Percentiles rank a stretch among this genome's conserved stretches.
Conservation (phyloP, 352 stramenopile genomes). For the Phytophthora ramorum region DNA sequence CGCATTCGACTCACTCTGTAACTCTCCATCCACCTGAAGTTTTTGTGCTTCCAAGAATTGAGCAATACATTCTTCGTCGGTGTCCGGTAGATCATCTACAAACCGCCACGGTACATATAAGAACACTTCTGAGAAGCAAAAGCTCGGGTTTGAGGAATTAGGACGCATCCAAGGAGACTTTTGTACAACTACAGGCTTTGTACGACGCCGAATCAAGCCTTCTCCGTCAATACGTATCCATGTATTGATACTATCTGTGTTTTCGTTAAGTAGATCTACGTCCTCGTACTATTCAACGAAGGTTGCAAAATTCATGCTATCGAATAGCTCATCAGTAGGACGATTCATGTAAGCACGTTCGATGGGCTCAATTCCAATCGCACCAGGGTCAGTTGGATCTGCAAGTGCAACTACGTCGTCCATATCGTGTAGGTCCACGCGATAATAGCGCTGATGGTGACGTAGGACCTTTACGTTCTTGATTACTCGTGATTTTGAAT, state of each 20-base stretch:
- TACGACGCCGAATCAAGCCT: background rate
- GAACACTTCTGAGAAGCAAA: conserved; percentile 9
- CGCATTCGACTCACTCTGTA: conserved; percentile 12
- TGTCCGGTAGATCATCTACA: background rate
- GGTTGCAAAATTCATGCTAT: conserved; percentile 8
- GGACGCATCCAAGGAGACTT: conserved; percentile 8
- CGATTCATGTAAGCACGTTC: conserved; percentile 3
- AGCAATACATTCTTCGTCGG: conserved; percentile 8
- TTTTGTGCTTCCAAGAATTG: conserved; percentile 2
- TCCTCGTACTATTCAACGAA: conserved; percentile 8
- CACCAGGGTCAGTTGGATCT: conserved; percentile 6
- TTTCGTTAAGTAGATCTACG: background rate
- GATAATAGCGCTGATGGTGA: background rate
- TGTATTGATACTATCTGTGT: background rate
- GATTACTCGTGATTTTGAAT: background rate
- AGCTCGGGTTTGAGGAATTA: background rate
- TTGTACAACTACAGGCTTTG: background rate
- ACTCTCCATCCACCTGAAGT: background rate
- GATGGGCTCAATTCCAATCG: conserved; percentile 19
- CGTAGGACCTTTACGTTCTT: background rate
- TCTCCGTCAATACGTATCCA: conserved; percentile 6
- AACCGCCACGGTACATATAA: background rate
- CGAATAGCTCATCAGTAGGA: background rate
- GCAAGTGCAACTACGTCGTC: background rate
- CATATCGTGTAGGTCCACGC: background rate